Evolutionary conservation across 75 land plant species (phyloP).

Genomic region (Pinus tabuliformis): DNA sequence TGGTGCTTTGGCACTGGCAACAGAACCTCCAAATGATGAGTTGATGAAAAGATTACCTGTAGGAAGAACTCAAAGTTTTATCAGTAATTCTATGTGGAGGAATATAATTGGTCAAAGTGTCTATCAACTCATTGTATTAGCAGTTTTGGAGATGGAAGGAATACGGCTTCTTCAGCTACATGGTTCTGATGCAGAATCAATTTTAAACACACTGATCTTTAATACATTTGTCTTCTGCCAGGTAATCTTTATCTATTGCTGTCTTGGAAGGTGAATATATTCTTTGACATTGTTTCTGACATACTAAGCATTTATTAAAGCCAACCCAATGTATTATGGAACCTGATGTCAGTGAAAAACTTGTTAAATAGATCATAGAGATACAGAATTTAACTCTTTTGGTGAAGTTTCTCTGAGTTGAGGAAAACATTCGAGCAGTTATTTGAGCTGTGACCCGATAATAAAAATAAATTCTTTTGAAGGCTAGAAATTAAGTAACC

Average conservation of each 20-base stretch:
- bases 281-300: background rate
- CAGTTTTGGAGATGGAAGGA: slow-evolving; percentile 70
- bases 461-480: no score
- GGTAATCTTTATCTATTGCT: slow-evolving; percentile 28
- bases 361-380: no score
- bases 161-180: slow-evolving; percentile 43
- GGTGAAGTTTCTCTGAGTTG: no score
- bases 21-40: slow-evolving; percentile 93
- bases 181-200: slow-evolving; percentile 48
- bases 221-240: slow-evolving; percentile 96
- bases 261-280: background rate
- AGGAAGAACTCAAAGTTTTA: slow-evolving; percentile 78
- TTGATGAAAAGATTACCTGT: slow-evolving; percentile 87
- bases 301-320: background rate
- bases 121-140: slow-evolving; percentile 76
- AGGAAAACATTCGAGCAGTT: no score
- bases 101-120: slow-evolving; percentile 86
- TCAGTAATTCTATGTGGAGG: slow-evolving; percentile 95
- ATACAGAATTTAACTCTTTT: no score
- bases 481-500: no score
- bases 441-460: no score
- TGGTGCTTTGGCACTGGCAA: slow-evolving; percentile 92
- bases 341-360: no score
- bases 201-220: slow-evolving; percentile 86
- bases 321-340: no score